Evolutionary conservation across 352 stramenopile species (phyloP).

Genomic region (Globisporangium viniferum): DNA sequence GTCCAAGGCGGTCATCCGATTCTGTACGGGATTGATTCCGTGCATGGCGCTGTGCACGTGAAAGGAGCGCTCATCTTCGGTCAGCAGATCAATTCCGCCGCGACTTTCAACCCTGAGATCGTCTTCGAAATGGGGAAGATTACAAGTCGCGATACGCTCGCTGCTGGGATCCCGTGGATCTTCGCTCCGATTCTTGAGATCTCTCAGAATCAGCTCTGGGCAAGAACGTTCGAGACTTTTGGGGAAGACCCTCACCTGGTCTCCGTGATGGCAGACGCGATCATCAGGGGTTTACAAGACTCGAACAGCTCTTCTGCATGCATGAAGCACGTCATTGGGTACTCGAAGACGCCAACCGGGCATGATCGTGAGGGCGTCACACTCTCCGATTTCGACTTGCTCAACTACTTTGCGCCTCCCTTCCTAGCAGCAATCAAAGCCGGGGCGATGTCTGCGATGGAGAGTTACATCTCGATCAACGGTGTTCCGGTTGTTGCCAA

Average conservation of each 20-base stretch:
- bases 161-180: slow-evolving; percentile 87
- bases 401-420: slow-evolving; percentile 83
- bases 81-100: slow-evolving; percentile 86
- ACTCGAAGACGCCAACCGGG: slow-evolving; percentile 78
- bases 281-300: slow-evolving; percentile 83
- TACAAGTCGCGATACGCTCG: slow-evolving; percentile 80
- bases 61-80: slow-evolving; percentile 76
- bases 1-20: slow-evolving; percentile 59
- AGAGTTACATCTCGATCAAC: slow-evolving; percentile 92
- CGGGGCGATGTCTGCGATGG: slow-evolving; percentile 88
- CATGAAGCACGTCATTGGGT: slow-evolving; percentile 90
- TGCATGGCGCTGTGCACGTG: slow-evolving; percentile 91
- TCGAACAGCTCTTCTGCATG: slow-evolving; percentile 66
- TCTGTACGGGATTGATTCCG: slow-evolving; percentile 88
- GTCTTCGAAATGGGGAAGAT: slow-evolving; percentile 66
- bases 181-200: slow-evolving; percentile 90
- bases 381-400: slow-evolving; percentile 68
- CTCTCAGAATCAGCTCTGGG: slow-evolving; percentile 85
- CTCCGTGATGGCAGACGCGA: slow-evolving; percentile 69
- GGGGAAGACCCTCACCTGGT: slow-evolving; percentile 89
- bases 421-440: slow-evolving; percentile 84
- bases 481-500: slow-evolving; percentile 90
- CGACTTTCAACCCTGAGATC: slow-evolving; percentile 85
- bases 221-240: slow-evolving; percentile 92
- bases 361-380: slow-evolving; percentile 82